Evolutionary conservation across 495 filamentous ascomycete species (phyloP), one percentile per base, ranked within the genome.

Genomic region (Xylaria telfairii): DNA sequence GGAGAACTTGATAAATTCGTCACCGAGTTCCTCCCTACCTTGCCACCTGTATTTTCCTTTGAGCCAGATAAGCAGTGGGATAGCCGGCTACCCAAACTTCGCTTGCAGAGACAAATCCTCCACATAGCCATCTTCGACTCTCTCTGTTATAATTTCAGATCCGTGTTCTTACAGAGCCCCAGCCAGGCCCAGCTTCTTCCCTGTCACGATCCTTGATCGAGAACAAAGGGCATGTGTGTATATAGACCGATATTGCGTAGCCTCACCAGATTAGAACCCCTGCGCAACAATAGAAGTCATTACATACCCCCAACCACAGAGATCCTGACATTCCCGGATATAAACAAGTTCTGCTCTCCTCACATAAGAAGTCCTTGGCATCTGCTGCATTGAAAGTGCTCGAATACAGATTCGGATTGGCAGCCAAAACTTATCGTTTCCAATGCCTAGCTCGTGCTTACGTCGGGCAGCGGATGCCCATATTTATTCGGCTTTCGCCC

Each of bases 81-180:
- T 42, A 44, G 66, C 7, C 65, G 39, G 15, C 41, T 76, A 4
- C 72, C 70, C 1, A 77, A 71, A 46, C 68, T 80, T 4, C 37
- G 67, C 0, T 24, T 73, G 34, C 77, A 80, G 71, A 46, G 78
- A 5, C 73, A 77, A 53, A 56, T 77, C 24, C 53, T 78, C 1
- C 73, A 78, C 42, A 76, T 78, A 2, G 54, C 73, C 34, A 77
- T 80, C 4, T 80, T 71, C 65, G 75, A 77, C 21, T 77, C 72
- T 7, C 13, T 77, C 19, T 78, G 76, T 42, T 74, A 67, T 59
- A 78, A 78, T 65, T 78, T 77, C 44, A 70, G 76, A 8, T 63
- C 74, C 1, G n/a, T 72, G 3, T 66, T 78, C 10, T 21, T 73
- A 32, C 59, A 67, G 15, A 17, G 70, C 21, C 68, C 66, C 19